Percentiles rank a stretch among this genome's conserved stretches.
phyloP scores from a whole-genome alignment of 1,284 basidiomycete genomes.

The Mycena sp. region DNA sequence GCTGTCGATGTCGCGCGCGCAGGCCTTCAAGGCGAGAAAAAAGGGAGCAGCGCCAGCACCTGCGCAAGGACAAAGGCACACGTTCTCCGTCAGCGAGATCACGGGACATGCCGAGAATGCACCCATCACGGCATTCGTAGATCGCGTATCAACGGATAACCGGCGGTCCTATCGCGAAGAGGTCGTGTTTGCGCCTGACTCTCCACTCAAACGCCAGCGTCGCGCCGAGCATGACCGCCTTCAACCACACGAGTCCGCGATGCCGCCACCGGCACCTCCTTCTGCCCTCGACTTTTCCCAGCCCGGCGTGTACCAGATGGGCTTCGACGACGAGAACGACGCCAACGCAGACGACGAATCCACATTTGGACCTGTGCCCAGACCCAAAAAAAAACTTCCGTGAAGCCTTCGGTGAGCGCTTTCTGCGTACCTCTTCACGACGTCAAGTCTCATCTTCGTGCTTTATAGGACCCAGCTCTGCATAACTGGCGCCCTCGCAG shows the following conservation, averaged over 20 bases:
- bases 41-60: too few species aligned
- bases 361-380: too few species aligned
- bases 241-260: too few species aligned
- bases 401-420: neutral
- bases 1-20: too few species aligned
- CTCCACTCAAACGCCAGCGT: too few species aligned
- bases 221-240: neutral
- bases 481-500: neutral
- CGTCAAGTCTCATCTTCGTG: neutral
- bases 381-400: too few species aligned
- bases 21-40: too few species aligned
- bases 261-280: too few species aligned
- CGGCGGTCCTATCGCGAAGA: neutral
- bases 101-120: neutral
- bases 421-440: neutral
- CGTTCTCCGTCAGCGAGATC: neutral
- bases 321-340: too few species aligned
- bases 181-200: too few species aligned
- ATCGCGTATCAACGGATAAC: neutral
- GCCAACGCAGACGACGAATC: neutral
- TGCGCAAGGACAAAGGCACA: neutral
- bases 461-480: neutral
- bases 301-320: neutral
- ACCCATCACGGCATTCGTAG: neutral
- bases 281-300: neutral